Percentiles rank a stretch among this genome's conserved stretches.
Conservation (phyloP, 805 yeast species). For the Lipomyces mesembrius region DNA sequence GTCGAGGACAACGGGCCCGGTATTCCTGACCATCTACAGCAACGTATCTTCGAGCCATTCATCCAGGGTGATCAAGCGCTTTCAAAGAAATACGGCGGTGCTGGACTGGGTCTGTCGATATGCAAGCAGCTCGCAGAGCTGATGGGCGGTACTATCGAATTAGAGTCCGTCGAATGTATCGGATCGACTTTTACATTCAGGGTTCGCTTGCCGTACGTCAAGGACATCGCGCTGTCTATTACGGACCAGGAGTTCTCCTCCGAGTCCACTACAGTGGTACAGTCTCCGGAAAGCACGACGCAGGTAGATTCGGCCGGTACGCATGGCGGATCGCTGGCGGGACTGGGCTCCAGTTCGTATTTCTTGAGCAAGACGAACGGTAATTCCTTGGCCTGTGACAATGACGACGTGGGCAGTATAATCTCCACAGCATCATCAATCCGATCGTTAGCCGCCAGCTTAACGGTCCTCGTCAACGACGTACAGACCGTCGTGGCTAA, state of each 20-base stretch:
- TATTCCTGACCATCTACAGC: slow-evolving; percentile 78
- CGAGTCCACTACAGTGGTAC: neutral
- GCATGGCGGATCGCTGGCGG: slow-evolving; percentile 23
- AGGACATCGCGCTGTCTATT: slow-evolving; percentile 48
- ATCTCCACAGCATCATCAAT: slow-evolving; percentile 20
- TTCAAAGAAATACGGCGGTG: slow-evolving; percentile 91
- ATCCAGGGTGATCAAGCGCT: slow-evolving; percentile 96
- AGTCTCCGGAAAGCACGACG: slow-evolving; percentile 3
- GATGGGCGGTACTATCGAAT: slow-evolving; percentile 84
- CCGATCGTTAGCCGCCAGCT: slow-evolving; percentile 19
- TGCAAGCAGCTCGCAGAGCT: slow-evolving; percentile 87
- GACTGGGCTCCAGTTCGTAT: slow-evolving; percentile 26
- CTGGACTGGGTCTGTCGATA: slow-evolving; percentile 88
- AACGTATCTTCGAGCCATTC: slow-evolving; percentile 91
- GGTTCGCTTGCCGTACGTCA: slow-evolving; percentile 58
- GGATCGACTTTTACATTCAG: slow-evolving; percentile 77
- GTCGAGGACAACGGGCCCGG: slow-evolving; percentile 96
- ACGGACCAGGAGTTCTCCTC: neutral
- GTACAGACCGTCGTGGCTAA: neutral
- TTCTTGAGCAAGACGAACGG: slow-evolving; percentile 21
- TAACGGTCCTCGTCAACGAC: slow-evolving; percentile 4
- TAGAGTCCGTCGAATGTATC: slow-evolving; percentile 73
- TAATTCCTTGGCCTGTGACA: slow-evolving; percentile 7
- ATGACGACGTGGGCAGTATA: slow-evolving; percentile 21
- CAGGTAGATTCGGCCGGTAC: neutral